Conservation (phyloP, 768 basidiomycete species). For the Suillus tomentosus region DNA sequence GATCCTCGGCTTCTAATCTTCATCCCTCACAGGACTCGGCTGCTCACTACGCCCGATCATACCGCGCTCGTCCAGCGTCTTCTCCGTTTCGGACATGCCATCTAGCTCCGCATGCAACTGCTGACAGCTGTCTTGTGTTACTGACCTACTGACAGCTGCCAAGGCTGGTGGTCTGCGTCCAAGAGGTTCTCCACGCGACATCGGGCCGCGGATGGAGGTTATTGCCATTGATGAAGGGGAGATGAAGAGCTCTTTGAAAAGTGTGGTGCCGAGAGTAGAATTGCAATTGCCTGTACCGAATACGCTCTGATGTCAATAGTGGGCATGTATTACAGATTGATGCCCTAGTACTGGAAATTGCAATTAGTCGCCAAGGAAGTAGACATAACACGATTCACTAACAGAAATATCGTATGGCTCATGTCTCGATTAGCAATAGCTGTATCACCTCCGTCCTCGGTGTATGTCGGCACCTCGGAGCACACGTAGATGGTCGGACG, state of each 20-base stretch:
- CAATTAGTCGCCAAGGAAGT: not conserved
- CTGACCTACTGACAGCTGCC: conserved; percentile 51
- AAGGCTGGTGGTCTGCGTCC: conserved; percentile 83
- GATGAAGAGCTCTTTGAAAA: conserved; percentile 39
- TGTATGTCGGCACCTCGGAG: not conserved
- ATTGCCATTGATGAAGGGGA: conserved; percentile 89
- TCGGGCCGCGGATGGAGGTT: conserved; percentile 81
- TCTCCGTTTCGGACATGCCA: conserved; percentile 13
- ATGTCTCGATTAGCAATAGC: conserved; percentile 4
- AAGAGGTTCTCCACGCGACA: conserved; percentile 66
- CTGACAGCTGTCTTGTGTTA: conserved; percentile 51
- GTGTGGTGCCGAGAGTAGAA: conserved; percentile 62
- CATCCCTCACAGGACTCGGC: conserved; percentile 2
- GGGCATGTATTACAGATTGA: not conserved
- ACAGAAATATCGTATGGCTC: conserved; percentile 36
- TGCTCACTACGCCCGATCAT: conserved; percentile 15
- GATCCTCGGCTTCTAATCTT: conserved; percentile 43
- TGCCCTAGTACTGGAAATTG: not conserved
- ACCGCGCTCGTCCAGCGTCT: conserved; percentile 10
- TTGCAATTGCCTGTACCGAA: conserved; percentile 64
- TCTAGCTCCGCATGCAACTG: conserved; percentile 25
- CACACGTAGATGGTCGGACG: too few species aligned
- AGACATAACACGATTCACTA: conserved; percentile 49
- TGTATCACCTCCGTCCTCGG: not conserved
- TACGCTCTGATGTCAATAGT: conserved; percentile 53